phyloP scores from a whole-genome alignment of 352 stramenopile genomes.

The Globisporangium mamillatum region DNA sequence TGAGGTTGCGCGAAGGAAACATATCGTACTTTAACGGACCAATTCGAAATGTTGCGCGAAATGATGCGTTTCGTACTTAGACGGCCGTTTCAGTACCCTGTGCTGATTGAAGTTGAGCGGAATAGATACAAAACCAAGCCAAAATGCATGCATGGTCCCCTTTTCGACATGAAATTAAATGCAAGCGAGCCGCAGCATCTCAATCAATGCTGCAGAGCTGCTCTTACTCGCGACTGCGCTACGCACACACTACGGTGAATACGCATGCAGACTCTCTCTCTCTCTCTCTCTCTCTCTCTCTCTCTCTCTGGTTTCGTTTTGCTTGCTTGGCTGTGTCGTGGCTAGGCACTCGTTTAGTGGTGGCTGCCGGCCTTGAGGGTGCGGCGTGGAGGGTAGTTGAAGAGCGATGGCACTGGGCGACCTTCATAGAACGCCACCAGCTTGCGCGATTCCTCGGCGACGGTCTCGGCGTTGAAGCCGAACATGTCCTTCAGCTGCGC shows the following conservation, averaged over 20 bases:
- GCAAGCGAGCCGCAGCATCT: background rate
- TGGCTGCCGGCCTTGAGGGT: constrained; percentile 50
- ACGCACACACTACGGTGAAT: background rate
- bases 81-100: background rate
- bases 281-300: background rate
- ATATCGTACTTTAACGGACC: background rate
- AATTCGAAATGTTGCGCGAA: background rate
- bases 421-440: constrained; percentile 93
- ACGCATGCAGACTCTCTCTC: background rate
- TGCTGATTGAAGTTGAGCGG: background rate
- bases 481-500: constrained; percentile 92
- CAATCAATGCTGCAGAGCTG: background rate
- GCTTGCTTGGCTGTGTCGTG: background rate
- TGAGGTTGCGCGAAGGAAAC: constrained; percentile 2
- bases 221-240: background rate
- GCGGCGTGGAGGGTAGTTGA: constrained; percentile 64
- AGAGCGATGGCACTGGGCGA: constrained; percentile 61
- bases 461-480: constrained; percentile 94
- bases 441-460: constrained; percentile 89
- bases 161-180: constrained; percentile 1
- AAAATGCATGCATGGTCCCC: background rate
- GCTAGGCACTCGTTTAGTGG: constrained; percentile 40
- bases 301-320: background rate
- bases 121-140: background rate
- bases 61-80: background rate